phyloP scores from a whole-genome alignment of 306 rosid species.

The Vigna angularis region DNA sequence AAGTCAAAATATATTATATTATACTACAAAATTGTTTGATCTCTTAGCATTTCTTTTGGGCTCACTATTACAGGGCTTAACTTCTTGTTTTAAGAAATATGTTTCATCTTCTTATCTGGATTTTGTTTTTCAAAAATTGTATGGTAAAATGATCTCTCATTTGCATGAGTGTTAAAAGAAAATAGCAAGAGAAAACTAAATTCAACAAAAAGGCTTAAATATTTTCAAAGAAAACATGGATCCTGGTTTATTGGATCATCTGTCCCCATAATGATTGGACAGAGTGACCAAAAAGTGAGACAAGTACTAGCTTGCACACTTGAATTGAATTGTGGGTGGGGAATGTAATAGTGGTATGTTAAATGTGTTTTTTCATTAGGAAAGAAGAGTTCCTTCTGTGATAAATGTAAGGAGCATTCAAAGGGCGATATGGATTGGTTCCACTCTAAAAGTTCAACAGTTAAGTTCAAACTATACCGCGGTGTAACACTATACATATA shows the following conservation, averaged over 20 bases:
- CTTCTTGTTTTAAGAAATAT: too few species aligned
- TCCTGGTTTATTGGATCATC: constrained; percentile 40
- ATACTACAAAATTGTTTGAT: too few species aligned
- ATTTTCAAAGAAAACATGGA: constrained; percentile 18
- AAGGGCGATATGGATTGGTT: constrained; percentile 35
- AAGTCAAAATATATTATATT: too few species aligned
- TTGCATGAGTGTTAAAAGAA: background rate
- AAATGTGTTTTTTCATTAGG: constrained; percentile 38
- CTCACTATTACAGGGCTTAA: background rate
- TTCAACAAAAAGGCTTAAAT: background rate
- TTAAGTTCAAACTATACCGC: constrained; percentile 16
- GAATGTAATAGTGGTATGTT: constrained; percentile 37
- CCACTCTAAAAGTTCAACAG: constrained; percentile 30
- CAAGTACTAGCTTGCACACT: constrained; percentile 30
- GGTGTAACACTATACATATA: too few species aligned
- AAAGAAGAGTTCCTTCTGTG: background rate
- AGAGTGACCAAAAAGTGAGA: constrained; percentile 44
- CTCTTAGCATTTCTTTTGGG: background rate
- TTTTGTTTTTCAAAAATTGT: too few species aligned
- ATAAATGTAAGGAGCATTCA: constrained; percentile 32
- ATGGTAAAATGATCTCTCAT: too few species aligned
- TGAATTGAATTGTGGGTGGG: constrained; percentile 29
- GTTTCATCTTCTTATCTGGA: too few species aligned
- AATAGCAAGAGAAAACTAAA: constrained; percentile 13
- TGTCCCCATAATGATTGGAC: constrained; percentile 51